phyloP scores from a whole-genome alignment of 2,329 filamentous ascomycete genomes.

The Arthroderma sp. region DNA sequence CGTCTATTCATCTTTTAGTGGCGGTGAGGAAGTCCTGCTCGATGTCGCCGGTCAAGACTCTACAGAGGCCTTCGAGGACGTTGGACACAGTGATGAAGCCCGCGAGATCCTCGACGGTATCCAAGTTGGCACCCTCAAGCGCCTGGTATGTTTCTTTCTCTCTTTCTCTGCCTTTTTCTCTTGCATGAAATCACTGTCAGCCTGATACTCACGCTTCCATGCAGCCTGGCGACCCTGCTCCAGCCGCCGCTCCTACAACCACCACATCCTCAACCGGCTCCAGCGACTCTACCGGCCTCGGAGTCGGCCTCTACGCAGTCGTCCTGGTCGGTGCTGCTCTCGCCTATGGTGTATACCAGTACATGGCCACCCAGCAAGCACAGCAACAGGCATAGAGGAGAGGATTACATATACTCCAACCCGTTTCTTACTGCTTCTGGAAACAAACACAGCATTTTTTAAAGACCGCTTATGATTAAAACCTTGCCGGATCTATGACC shows the following conservation, averaged over 20 bases:
- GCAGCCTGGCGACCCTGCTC: conserved; percentile 62
- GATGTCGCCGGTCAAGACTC: conserved; percentile 93
- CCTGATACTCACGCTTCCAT: conserved; percentile 3
- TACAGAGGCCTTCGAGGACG: conserved; percentile 97
- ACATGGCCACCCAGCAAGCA: conserved; percentile 38
- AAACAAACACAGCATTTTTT: neutral
- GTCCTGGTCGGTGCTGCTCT: conserved; percentile 63
- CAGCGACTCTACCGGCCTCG: conserved; percentile 39
- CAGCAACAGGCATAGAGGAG: conserved; percentile 7
- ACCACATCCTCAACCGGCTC: conserved; percentile 30
- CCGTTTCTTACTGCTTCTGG: neutral
- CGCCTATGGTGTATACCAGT: conserved; percentile 76
- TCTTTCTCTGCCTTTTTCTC: neutral
- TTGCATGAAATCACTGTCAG: neutral
- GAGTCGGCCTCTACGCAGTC: conserved; percentile 70
- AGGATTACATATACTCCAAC: neutral
- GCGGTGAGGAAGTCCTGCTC: conserved; percentile 95
- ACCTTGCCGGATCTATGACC: conserved; percentile 4
- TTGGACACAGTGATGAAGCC: conserved; percentile 97
- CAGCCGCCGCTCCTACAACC: conserved; percentile 41
- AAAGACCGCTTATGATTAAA: conserved; percentile 2
- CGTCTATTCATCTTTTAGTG: conserved; percentile 43
- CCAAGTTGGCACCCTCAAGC: conserved; percentile 65
- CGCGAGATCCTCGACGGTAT: conserved; percentile 79
- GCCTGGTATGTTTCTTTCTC: conserved; percentile 49